Percentiles rank a stretch among this genome's conserved stretches.
phyloP scores from a whole-genome alignment of 2,329 filamentous ascomycete genomes.

The Ascochyta pisi region DNA sequence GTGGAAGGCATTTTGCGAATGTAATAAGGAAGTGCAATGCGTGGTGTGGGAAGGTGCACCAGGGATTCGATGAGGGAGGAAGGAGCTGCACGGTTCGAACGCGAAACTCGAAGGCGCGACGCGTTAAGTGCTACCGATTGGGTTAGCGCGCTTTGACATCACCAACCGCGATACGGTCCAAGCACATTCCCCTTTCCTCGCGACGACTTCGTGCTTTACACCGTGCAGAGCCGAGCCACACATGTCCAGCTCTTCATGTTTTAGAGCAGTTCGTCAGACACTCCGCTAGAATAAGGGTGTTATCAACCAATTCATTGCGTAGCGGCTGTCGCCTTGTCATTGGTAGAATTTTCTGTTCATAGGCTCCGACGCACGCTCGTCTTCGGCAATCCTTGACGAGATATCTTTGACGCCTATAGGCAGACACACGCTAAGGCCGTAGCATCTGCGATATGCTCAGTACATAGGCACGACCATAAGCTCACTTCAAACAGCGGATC shows the following conservation, averaged over 20 bases:
- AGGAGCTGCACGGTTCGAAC: constrained; percentile 19
- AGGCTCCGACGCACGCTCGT: neutral
- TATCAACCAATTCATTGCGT: neutral
- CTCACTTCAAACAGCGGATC: neutral
- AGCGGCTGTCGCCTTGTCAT: neutral
- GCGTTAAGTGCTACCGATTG: constrained; percentile 24
- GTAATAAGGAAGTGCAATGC: constrained; percentile 29
- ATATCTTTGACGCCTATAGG: neutral
- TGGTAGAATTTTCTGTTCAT: neutral
- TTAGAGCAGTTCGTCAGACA: neutral
- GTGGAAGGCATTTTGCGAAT: constrained; percentile 40
- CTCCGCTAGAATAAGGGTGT: neutral
- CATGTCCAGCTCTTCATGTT: no score
- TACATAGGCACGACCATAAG: neutral
- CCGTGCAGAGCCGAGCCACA: no score
- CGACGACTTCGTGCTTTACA: neutral
- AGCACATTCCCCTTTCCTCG: neutral
- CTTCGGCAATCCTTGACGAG: neutral
- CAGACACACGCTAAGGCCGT: neutral
- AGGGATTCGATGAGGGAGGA: constrained; percentile 21
- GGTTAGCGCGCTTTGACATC: constrained; percentile 4
- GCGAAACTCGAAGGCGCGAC: constrained; percentile 28
- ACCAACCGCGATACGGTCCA: neutral
- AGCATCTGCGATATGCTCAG: neutral
- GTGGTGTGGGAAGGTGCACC: constrained; percentile 30